These are phyloP conservation scores for Schizopora paradoxa DNA, from an alignment of 1,284 basidiomycete species.

Conservation along the genomic window DNA sequence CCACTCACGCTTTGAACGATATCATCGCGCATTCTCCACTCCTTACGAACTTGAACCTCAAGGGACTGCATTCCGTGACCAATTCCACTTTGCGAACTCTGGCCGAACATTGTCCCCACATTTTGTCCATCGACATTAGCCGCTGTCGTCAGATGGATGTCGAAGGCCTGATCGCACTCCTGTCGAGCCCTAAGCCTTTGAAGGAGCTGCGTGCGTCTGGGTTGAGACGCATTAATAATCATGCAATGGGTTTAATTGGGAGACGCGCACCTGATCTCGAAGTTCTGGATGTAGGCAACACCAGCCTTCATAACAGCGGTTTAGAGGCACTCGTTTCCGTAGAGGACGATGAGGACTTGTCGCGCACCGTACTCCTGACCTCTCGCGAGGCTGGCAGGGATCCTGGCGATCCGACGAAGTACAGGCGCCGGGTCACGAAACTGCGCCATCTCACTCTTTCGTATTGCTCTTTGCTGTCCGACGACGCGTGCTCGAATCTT, in stretches of 20 bases:
- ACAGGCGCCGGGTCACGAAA: slow-evolving; percentile 59
- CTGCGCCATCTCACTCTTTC: slow-evolving; percentile 80
- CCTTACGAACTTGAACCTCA: slow-evolving; percentile 58
- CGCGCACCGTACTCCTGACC: slow-evolving; percentile 42
- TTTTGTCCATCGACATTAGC: slow-evolving; percentile 67
- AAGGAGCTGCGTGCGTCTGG: slow-evolving; percentile 63
- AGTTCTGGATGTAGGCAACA: slow-evolving; percentile 74
- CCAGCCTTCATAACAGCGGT: slow-evolving; percentile 67
- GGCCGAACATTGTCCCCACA: slow-evolving; percentile 45
- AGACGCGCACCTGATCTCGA: slow-evolving; percentile 66
- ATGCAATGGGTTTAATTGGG: slow-evolving; percentile 56
- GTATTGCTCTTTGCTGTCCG: slow-evolving; percentile 68
- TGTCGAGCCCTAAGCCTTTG: slow-evolving; percentile 27
- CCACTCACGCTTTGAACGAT: slow-evolving; percentile 59
- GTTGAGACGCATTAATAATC: slow-evolving; percentile 53
- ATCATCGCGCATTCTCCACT: slow-evolving; percentile 66
- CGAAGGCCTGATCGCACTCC: slow-evolving; percentile 40
- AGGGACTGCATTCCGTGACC: slow-evolving; percentile 62
- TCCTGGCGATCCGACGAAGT: slow-evolving; percentile 41
- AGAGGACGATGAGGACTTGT: slow-evolving; percentile 32
- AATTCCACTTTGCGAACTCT: slow-evolving; percentile 70
- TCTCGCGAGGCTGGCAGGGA: slow-evolving; percentile 63
- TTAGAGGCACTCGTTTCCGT: slow-evolving; percentile 68
- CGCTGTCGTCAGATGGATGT: slow-evolving; percentile 69
- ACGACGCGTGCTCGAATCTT: slow-evolving; percentile 67